Evolutionary conservation across 2,329 filamentous ascomycete genomes (phyloP).

Genomic region (Fusarium floridanum): DNA sequence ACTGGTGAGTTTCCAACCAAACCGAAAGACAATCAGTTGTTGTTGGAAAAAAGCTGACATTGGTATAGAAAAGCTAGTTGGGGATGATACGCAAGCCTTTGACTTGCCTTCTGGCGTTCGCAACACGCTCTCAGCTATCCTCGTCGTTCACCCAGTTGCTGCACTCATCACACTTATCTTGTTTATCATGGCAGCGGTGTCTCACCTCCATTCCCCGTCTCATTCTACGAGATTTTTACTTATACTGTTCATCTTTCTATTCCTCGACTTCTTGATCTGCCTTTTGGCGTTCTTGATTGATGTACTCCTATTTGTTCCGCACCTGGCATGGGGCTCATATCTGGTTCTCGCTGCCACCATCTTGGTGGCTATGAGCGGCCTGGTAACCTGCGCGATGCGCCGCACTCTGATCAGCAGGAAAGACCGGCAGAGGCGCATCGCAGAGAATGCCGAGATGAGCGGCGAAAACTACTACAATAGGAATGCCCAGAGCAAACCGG

Average conservation of each 20-base stretch:
- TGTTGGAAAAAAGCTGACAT: conserved; percentile 28
- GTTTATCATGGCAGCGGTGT: conserved; percentile 81
- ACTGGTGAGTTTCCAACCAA: conserved; percentile 71
- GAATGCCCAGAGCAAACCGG: conserved; percentile 67
- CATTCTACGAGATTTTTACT: conserved; percentile 93
- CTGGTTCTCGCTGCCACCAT: conserved; percentile 91
- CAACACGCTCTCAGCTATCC: conserved; percentile 82
- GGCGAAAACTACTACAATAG: conserved; percentile 90
- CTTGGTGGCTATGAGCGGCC: conserved; percentile 81
- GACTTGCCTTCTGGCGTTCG: conserved; percentile 67
- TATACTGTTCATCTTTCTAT: conserved; percentile 84
- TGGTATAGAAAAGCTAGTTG: conserved; percentile 40
- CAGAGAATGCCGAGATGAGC: conserved; percentile 96
- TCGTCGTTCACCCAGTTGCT: conserved; percentile 93
- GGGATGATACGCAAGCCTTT: conserved; percentile 60
- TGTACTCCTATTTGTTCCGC: conserved; percentile 92
- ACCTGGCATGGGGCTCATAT: conserved; percentile 94
- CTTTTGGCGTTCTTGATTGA: conserved; percentile 93
- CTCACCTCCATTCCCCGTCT: conserved; percentile 88
- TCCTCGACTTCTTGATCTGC: conserved; percentile 86
- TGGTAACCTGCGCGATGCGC: conserved; percentile 95
- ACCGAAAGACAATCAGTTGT: background rate
- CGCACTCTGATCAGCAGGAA: conserved; percentile 91
- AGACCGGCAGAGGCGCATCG: conserved; percentile 91
- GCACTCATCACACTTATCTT: conserved; percentile 88